Conservation (phyloP, 768 basidiomycete species). For the Tylopilus balloui region DNA sequence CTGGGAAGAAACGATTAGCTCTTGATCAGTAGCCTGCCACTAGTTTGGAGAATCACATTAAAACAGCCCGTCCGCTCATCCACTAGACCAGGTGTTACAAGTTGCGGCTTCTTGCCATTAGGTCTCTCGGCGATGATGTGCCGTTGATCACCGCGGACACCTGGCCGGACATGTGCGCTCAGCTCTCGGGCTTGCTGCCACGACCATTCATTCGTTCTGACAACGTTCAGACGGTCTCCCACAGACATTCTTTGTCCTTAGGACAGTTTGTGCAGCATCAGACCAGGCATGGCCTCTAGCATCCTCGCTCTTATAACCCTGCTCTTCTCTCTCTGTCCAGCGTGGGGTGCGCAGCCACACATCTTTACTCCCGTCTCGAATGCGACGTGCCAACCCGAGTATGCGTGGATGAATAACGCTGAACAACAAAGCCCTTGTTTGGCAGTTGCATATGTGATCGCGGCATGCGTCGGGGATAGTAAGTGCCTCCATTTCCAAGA, state of each 20-base stretch:
- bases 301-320: background rate
- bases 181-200: background rate
- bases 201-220: background rate
- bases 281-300: conserved; percentile 2
- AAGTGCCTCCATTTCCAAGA: conserved; percentile 3
- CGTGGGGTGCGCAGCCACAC: conserved; percentile 7
- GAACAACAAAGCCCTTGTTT: conserved; percentile 20
- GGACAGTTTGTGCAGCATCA: background rate
- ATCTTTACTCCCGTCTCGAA: conserved; percentile 7
- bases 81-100: no score
- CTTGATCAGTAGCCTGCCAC: no score
- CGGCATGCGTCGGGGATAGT: conserved; percentile 25
- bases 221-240: background rate
- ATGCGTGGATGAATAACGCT: conserved; percentile 26
- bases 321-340: conserved; percentile 1
- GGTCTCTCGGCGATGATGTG: background rate
- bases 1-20: no score
- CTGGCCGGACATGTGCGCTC: conserved; percentile 2
- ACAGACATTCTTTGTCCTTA: background rate
- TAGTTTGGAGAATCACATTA: no score
- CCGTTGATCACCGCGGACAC: conserved; percentile 8
- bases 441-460: conserved; percentile 30
- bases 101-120: no score
- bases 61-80: no score
- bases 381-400: conserved; percentile 15